Evolutionary conservation across 805 yeast genomes (phyloP).

Genomic region (Starmera dryadoides): DNA sequence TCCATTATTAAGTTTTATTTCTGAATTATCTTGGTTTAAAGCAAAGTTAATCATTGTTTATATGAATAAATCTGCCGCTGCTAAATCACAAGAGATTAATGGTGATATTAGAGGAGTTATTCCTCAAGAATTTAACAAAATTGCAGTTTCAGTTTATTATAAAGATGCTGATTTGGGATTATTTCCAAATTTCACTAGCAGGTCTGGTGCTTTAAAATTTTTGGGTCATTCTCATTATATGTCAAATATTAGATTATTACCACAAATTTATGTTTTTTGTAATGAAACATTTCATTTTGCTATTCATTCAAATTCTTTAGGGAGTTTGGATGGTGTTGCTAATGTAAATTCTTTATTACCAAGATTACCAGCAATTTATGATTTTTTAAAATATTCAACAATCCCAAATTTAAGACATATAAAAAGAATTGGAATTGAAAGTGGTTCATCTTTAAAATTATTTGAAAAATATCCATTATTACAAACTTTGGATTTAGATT

Average conservation of each 20-base stretch:
- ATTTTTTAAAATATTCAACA: conserved; percentile 12
- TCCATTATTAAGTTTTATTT: background rate
- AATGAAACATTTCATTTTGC: conserved; percentile 10
- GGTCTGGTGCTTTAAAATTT: background rate
- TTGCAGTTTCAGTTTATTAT: background rate
- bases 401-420: conserved; percentile 12
- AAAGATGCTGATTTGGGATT: background rate
- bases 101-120: background rate
- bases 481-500: conserved; percentile 10
- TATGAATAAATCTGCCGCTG: background rate
- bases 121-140: background rate
- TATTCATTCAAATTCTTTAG: conserved; percentile 9
- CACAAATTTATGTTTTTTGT: conserved; percentile 11
- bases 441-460: conserved; percentile 11
- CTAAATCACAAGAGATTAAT: background rate
- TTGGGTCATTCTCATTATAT: background rate
- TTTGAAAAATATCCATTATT: conserved; percentile 12
- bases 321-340: conserved; percentile 9
- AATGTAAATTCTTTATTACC: conserved; percentile 14
- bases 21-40: background rate
- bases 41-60: background rate
- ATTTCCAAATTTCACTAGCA: background rate
- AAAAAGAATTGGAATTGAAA: conserved; percentile 15
- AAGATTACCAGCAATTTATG: conserved; percentile 12
- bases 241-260: conserved; percentile 2